phyloP scores from a whole-genome alignment of 345 rosid species.

The Iberis pinnata region DNA sequence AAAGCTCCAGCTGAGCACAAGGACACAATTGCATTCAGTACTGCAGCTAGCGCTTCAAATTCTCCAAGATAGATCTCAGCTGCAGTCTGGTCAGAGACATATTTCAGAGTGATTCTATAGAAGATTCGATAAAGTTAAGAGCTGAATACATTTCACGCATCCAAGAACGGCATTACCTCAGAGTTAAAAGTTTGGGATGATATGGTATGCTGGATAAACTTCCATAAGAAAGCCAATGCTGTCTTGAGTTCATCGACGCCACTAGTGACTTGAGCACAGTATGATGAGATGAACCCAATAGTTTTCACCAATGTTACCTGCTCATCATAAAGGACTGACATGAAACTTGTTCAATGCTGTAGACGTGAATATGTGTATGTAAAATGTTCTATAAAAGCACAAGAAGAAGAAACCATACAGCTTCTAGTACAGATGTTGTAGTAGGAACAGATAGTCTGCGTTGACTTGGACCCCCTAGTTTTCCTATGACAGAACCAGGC shows the following conservation, averaged over 20 bases:
- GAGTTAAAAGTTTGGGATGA: constrained; percentile 44
- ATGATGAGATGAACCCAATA: constrained; percentile 48
- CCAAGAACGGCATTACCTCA: constrained; percentile 44
- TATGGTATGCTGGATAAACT: constrained; percentile 47
- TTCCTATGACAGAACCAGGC: constrained; percentile 73
- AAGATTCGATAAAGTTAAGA: not conserved
- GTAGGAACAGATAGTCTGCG: constrained; percentile 63
- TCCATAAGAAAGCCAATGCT: constrained; percentile 56
- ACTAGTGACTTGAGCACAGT: constrained; percentile 43
- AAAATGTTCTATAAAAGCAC: not conserved
- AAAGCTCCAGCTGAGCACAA: constrained; percentile 47
- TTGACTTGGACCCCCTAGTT: constrained; percentile 96
- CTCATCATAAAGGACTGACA: constrained; percentile 20
- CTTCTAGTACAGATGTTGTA: constrained; percentile 65
- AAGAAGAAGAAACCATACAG: constrained; percentile 44
- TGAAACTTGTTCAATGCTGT: constrained; percentile 7
- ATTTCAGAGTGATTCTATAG: constrained; percentile 15
- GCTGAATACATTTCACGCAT: constrained; percentile 7
- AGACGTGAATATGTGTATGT: not conserved
- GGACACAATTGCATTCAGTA: constrained; percentile 43
- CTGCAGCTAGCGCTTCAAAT: constrained; percentile 64
- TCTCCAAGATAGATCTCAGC: constrained; percentile 73
- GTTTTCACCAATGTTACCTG: constrained; percentile 59
- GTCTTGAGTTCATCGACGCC: constrained; percentile 35
- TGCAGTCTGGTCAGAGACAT: constrained; percentile 41